A percentile compares a stretch with the other conserved stretches of the same genome.
Evolutionary conservation across 352 stramenopile species (phyloP).

Genomic region (Albugo laibachii): DNA sequence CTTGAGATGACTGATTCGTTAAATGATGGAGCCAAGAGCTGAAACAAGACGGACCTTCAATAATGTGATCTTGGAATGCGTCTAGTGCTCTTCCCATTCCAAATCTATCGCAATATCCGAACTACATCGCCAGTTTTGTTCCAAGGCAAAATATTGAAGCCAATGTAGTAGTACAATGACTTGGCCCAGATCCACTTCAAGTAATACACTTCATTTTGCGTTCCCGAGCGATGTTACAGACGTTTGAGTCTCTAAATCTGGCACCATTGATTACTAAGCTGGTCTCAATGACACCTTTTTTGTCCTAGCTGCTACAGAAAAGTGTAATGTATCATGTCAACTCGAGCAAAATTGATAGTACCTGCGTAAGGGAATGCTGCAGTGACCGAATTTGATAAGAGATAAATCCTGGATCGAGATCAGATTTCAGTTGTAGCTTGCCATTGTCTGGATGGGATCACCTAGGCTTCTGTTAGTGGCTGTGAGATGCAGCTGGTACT

Average conservation of each 20-base stretch:
- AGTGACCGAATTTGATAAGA: conserved; percentile 60
- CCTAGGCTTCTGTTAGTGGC: conserved; percentile 18
- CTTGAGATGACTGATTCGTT: conserved; percentile 35
- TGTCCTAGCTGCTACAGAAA: background rate
- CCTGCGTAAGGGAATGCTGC: conserved; percentile 24
- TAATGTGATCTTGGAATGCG: conserved; percentile 21
- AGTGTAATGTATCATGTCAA: background rate
- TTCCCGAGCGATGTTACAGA: conserved; percentile 40
- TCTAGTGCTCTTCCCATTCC: conserved; percentile 37
- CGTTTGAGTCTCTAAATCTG: conserved; percentile 43
- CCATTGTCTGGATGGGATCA: conserved; percentile 14
- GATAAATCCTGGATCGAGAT: conserved; percentile 25
- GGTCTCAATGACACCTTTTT: conserved; percentile 40
- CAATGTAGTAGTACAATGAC: conserved; percentile 37
- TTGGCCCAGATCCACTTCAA: conserved; percentile 40
- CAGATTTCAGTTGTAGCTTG: conserved; percentile 27
- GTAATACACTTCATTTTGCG: conserved; percentile 34
- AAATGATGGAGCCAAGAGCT: conserved; percentile 19
- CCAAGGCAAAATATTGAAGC: conserved; percentile 23
- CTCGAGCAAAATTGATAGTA: conserved; percentile 4
- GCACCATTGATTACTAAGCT: conserved; percentile 39
- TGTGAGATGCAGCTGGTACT: too few relatives aligned
- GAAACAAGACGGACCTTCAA: conserved; percentile 35
- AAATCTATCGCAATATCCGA: conserved; percentile 37
- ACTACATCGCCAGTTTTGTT: conserved; percentile 37